Evolutionary conservation across 345 rosid genomes (phyloP).

Genomic region (Salix exigua): DNA sequence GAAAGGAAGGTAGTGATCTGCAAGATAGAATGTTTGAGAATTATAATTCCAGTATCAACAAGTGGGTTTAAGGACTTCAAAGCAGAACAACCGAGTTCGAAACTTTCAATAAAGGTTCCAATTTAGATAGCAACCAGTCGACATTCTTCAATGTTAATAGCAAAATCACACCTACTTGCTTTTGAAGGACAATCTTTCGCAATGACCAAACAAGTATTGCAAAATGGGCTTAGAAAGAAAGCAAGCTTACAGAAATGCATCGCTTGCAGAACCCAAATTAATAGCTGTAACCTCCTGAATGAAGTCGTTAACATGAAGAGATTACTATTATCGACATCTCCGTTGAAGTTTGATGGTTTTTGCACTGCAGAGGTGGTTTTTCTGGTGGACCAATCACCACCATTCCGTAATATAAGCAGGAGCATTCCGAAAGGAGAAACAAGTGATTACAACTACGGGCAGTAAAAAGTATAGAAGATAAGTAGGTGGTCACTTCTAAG

Average conservation of each 20-base stretch:
- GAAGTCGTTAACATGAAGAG: not conserved
- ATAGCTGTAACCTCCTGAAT: conserved; percentile 80
- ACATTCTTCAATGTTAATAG: conserved; percentile 82
- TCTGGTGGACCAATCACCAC: conserved; percentile 94
- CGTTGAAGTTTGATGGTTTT: conserved; percentile 63
- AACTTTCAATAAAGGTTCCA: conserved; percentile 86
- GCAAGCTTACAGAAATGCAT: conserved; percentile 75
- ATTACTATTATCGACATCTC: not conserved
- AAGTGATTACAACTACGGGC: not conserved
- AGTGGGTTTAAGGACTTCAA: not conserved
- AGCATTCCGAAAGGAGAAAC: conserved; percentile 36
- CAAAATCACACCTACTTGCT: conserved; percentile 67
- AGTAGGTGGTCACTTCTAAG: no score
- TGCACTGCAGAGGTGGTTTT: conserved; percentile 90
- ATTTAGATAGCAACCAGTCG: conserved; percentile 79
- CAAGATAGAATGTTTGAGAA: conserved; percentile 24
- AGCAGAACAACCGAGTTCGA: not conserved
- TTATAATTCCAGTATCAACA: not conserved
- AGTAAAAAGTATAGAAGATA: not conserved
- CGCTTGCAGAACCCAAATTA: conserved; percentile 95
- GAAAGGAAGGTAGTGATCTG: conserved; percentile 94
- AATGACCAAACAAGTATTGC: not conserved
- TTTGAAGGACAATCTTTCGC: conserved; percentile 39
- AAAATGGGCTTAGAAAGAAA: not conserved
- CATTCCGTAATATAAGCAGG: conserved; percentile 41